Base-by-base conservation (phyloP, 495 filamentous ascomycete genomes). In the Filosporella fistucella region DNA sequence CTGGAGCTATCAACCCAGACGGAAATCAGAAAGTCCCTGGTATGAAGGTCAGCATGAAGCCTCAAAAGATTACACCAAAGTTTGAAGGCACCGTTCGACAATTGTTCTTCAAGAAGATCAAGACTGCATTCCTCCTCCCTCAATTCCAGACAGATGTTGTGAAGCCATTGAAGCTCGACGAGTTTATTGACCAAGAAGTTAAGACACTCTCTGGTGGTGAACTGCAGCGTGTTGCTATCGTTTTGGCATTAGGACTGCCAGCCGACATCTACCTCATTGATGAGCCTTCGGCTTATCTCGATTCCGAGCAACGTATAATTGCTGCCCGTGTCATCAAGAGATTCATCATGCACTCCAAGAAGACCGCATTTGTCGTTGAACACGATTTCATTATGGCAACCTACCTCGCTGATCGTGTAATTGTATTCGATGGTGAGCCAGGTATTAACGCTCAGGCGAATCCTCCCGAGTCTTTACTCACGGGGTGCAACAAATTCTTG, bases 311-410 rank as follows among this genome's bases (percentile, higher is more conserved):
- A 70, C 91, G 93, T 86, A 96, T 98, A 56, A 80, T 97, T 49
- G 93, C 91, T 51, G 85, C 89, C 39, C 81, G 91, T 61, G 93
- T 97, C 57, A 98, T 98, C 73, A 98, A 98, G 75, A 85, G 93
- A 51, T 98, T 96, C 78, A 96, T 98, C 59, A 98, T 97, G 93
- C 91, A 97, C 75, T 81, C 88, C 47, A 97, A 98, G 84, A 97
- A 97, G 78, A 97, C 93, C 1, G 93, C 94, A 28, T 97, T 98
- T 66, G 81, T 98, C 53, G 93, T 97, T 58, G 93, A 98, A 81
- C 93, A 98, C 85, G 94, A 98, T 81, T 97, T 98, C 73, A 97
- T 96, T 74, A 97, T 97, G 93, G 90, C 89, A 23, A 77, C 93
- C 14, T 98, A 98, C 65, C 81, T 97, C 16, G 93, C 94, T 32